A percentile compares a stretch with the other conserved stretches of the same genome.
Conservation (phyloP, 1,284 basidiomycete genomes). For the Jaminaea rosea region DNA sequence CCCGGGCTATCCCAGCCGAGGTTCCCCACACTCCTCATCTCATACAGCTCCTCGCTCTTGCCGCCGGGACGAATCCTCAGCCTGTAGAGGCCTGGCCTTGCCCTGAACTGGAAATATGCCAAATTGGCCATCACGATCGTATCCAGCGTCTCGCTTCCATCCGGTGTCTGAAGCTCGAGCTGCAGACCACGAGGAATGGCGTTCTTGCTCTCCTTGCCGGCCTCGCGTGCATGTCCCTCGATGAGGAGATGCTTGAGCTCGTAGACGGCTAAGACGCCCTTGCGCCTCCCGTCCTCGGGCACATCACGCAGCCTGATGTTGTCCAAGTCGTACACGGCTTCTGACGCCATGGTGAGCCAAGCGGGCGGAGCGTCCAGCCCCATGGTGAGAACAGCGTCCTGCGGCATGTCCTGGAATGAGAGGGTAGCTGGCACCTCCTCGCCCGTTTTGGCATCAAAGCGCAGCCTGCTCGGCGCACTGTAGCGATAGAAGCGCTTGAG, state of each 20-base stretch:
- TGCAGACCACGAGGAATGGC: conserved; percentile 61
- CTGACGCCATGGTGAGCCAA: conserved; percentile 82
- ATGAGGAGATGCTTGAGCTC: conserved; percentile 82
- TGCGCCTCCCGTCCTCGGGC: conserved; percentile 50
- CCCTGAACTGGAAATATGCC: conserved; percentile 92
- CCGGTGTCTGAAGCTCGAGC: conserved; percentile 46
- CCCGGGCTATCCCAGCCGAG: conserved; percentile 71
- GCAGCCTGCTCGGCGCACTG: conserved; percentile 56
- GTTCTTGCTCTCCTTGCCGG: conserved; percentile 65
- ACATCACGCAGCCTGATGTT: conserved; percentile 77
- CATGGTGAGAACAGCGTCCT: conserved; percentile 73
- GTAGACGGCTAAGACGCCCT: conserved; percentile 68
- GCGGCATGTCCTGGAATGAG: conserved; percentile 48
- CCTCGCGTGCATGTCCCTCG: conserved; percentile 83
- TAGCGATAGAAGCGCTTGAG: conserved; percentile 90
- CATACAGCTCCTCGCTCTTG: conserved; percentile 68
- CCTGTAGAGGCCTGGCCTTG: conserved; percentile 70
- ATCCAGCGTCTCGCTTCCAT: conserved; percentile 24
- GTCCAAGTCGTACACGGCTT: conserved; percentile 86
- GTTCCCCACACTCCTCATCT: conserved; percentile 62
- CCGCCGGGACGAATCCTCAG: conserved; percentile 69
- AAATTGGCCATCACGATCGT: conserved; percentile 76
- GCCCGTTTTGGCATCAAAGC: conserved; percentile 60
- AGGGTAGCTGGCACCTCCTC: conserved; percentile 47
- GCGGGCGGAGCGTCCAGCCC: conserved; percentile 78